These are phyloP conservation scores for Chrysosporium keratinophilum DNA, from an alignment of 2,329 filamentous ascomycete species.

Conservation along the genomic window DNA sequence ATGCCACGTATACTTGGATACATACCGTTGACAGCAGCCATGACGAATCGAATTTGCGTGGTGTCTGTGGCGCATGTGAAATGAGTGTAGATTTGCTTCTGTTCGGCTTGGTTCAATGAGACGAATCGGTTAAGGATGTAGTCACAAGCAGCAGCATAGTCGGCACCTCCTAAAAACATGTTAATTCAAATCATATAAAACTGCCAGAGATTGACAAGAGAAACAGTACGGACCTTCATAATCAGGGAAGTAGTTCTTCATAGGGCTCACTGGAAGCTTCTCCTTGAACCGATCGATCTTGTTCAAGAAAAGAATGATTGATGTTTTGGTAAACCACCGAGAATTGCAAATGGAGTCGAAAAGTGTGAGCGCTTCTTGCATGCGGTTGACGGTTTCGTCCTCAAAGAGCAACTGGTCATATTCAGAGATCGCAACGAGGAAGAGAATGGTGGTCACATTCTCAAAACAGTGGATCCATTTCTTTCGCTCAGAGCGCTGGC, in stretches of 20 bases:
- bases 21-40: constrained; percentile 97
- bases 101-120: constrained; percentile 96
- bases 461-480: constrained; percentile 99
- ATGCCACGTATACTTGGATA: not conserved
- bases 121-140: constrained; percentile 99
- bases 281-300: constrained; percentile 68
- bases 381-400: constrained; percentile 80
- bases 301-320: constrained; percentile 63
- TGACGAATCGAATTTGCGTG: constrained; percentile 98
- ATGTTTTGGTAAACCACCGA: constrained; percentile 62
- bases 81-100: constrained; percentile 99
- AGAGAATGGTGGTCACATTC: constrained; percentile 92
- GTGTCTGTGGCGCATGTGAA: constrained; percentile 99
- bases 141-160: constrained; percentile 92
- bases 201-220: not conserved
- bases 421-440: constrained; percentile 92
- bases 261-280: constrained; percentile 61
- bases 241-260: constrained; percentile 68
- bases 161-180: constrained; percentile 59
- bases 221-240: constrained; percentile 50
- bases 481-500: constrained; percentile 90
- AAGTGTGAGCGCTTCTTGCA: constrained; percentile 60
- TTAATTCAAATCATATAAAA: constrained; percentile 12
- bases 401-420: constrained; percentile 95
- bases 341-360: constrained; percentile 67